Percentiles rank a stretch among this genome's conserved stretches.
These are phyloP conservation scores for Phytophthora citricola DNA, from an alignment of 352 stramenopile species.

Conservation along the genomic window DNA sequence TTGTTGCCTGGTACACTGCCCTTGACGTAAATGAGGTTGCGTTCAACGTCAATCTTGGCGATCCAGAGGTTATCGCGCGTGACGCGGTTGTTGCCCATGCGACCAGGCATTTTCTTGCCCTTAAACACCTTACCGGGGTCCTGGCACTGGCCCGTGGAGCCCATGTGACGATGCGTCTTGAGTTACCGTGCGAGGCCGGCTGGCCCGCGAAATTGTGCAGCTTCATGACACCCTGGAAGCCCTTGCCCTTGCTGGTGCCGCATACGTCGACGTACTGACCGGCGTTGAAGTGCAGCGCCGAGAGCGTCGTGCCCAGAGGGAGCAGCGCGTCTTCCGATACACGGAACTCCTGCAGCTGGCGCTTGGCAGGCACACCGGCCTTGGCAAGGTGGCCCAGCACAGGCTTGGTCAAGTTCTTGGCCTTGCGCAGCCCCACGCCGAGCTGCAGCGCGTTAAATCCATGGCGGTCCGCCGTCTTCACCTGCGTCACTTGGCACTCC, in stretches of 20 bases:
- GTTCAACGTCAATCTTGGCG: slow-evolving; percentile 91
- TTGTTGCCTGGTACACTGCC: slow-evolving; percentile 92
- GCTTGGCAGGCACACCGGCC: slow-evolving; percentile 92
- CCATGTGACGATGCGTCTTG: slow-evolving; percentile 96
- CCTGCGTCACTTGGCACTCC: slow-evolving; percentile 94
- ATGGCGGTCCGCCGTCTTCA: slow-evolving; percentile 95
- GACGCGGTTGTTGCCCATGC: slow-evolving; percentile 94
- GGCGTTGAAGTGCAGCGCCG: slow-evolving; percentile 97
- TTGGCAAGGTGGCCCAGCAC: slow-evolving; percentile 93
- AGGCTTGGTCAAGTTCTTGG: slow-evolving; percentile 95
- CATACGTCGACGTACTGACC: slow-evolving; percentile 98
- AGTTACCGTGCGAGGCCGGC: slow-evolving; percentile 98
- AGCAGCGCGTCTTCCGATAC: slow-evolving; percentile 92
- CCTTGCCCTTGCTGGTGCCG: slow-evolving; percentile 93
- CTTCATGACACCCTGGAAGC: slow-evolving; percentile 98
- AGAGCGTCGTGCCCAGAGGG: slow-evolving; percentile 92
- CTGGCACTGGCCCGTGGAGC: slow-evolving; percentile 98
- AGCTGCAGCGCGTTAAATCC: slow-evolving; percentile 97
- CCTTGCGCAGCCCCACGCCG: slow-evolving; percentile 95
- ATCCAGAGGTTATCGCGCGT: slow-evolving; percentile 97
- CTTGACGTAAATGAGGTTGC: slow-evolving; percentile 95
- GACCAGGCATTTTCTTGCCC: slow-evolving; percentile 99
- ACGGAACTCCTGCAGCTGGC: slow-evolving; percentile 95
- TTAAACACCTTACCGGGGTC: slow-evolving; percentile 99
- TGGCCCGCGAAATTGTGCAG: slow-evolving; percentile 97